These are phyloP conservation scores for Phytophthora fragariaefolia DNA, from an alignment of 352 stramenopile genomes.

Conservation along the genomic window DNA sequence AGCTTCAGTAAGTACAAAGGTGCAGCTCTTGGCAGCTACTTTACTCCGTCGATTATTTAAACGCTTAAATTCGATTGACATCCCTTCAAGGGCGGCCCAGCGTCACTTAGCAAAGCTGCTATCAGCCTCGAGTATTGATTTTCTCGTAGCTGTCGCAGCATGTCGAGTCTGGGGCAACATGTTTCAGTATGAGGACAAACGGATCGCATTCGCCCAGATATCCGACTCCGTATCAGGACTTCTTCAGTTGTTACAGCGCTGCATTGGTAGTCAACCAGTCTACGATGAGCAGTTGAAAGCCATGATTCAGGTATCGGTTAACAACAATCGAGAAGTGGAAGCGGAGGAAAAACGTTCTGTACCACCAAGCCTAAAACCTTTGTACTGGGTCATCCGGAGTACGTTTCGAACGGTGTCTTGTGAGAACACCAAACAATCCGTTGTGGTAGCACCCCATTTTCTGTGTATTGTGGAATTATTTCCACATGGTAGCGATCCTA, in stretches of 20 bases:
- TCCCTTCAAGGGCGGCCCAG: slow-evolving; percentile 48
- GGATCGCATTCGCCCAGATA: slow-evolving; percentile 45
- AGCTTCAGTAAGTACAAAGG: slow-evolving; percentile 28
- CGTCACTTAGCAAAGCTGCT: slow-evolving; percentile 58
- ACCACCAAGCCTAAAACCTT: slow-evolving; percentile 28
- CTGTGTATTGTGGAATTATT: slow-evolving; percentile 56
- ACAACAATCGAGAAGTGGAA: slow-evolving; percentile 2
- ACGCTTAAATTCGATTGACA: slow-evolving; percentile 43
- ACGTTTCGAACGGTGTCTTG: slow-evolving; percentile 33
- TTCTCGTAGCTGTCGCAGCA: slow-evolving; percentile 43
- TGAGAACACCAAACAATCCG: slow-evolving; percentile 39
- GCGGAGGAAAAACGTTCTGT: slow-evolving; percentile 26
- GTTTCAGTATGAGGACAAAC: slow-evolving; percentile 66
- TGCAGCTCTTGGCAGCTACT: slow-evolving; percentile 43
- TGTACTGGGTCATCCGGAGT: slow-evolving; percentile 48
- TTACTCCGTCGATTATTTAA: slow-evolving; percentile 71
- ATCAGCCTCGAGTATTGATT: slow-evolving; percentile 13
- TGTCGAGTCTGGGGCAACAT: slow-evolving; percentile 74
- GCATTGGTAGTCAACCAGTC: slow-evolving; percentile 11
- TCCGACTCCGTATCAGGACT: slow-evolving; percentile 48
- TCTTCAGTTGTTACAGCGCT: slow-evolving; percentile 42
- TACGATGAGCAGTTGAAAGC: slow-evolving; percentile 1
- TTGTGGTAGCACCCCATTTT: slow-evolving; percentile 53
- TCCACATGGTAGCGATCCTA: slow-evolving; percentile 38
- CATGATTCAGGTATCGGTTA: slow-evolving; percentile 4